A percentile compares a stretch with the other conserved stretches of the same genome.
Conservation (phyloP, 176 grass and related monocot species). For the Oryza brachyantha region DNA sequence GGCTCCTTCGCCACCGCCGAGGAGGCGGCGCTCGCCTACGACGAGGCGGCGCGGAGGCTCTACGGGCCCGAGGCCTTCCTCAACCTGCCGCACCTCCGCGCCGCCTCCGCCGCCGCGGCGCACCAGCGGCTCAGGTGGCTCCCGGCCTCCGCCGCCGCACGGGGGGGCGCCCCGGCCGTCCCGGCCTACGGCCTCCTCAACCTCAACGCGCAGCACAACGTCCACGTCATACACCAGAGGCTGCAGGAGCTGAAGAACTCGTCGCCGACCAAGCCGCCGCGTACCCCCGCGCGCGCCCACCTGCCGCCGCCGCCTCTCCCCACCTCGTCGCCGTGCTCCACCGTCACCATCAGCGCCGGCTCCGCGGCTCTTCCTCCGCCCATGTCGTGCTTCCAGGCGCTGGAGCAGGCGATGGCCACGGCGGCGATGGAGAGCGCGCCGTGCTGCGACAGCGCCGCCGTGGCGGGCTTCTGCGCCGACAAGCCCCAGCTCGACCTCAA, state of each 20-base stretch:
- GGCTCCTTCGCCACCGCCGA: conserved; percentile 88
- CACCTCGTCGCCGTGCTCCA: conserved; percentile 41
- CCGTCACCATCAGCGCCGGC: conserved; percentile 11
- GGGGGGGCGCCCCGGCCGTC: background rate
- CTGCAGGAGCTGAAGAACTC: conserved; percentile 78
- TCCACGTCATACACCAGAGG: conserved; percentile 96
- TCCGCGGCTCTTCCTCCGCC: background rate
- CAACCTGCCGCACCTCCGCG: conserved; percentile 94
- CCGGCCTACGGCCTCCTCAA: conserved; percentile 89
- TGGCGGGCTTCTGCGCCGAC: background rate
- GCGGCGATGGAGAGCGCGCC: conserved; percentile 26
- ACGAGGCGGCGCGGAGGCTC: conserved; percentile 82
- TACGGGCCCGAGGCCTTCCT: conserved; percentile 93
- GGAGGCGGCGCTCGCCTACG: conserved; percentile 88
- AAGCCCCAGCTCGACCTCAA: conserved; percentile 96
- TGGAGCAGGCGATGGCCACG: conserved; percentile 40
- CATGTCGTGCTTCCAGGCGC: conserved; percentile 47
- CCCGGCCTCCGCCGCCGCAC: conserved; percentile 44
- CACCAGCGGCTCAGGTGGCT: conserved; percentile 79
- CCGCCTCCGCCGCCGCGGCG: conserved; percentile 30
- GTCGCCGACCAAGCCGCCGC: conserved; percentile 12
- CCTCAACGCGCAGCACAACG: conserved; percentile 98
- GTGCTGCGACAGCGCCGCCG: background rate
- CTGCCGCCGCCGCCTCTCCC: background rate
- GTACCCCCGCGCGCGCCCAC: background rate